A percentile compares a stretch with the other conserved stretches of the same genome.
Evolutionary conservation across 2,329 filamentous ascomycete species (phyloP).

Genomic region (Alternaria metachromatica): DNA sequence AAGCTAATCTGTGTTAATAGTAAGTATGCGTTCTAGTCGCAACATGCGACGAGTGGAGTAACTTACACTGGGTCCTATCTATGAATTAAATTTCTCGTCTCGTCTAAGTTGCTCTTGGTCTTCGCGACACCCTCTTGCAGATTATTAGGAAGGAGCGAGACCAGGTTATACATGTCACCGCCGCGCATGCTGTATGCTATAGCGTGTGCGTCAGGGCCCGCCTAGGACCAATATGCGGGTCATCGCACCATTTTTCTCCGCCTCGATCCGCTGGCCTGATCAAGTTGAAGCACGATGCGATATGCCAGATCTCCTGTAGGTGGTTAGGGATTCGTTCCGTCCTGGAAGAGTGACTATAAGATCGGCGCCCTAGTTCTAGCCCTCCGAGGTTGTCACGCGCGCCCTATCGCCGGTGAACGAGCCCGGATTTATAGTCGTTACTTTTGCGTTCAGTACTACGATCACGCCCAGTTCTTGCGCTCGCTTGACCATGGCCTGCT

Average conservation of each 20-base stretch:
- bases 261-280: constrained; percentile 60
- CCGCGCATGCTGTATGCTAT: constrained; percentile 68
- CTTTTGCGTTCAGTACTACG: constrained; percentile 58
- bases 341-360: constrained; percentile 57
- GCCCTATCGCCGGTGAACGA: constrained; percentile 40
- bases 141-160: constrained; percentile 70
- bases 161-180: constrained; percentile 69
- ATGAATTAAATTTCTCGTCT: constrained; percentile 66
- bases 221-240: constrained; percentile 66
- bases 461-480: constrained; percentile 62
- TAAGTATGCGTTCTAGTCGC: constrained; percentile 26
- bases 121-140: constrained; percentile 62
- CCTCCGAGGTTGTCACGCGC: constrained; percentile 51
- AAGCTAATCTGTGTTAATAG: constrained; percentile 21
- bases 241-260: constrained; percentile 61
- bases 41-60: constrained; percentile 41
- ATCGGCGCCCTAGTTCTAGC: constrained; percentile 56
- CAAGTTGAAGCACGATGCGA: constrained; percentile 62
- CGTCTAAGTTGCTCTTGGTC: constrained; percentile 61
- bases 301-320: constrained; percentile 72
- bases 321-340: constrained; percentile 20
- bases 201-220: constrained; percentile 66
- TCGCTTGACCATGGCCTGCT: constrained; percentile 59
- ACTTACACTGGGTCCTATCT: constrained; percentile 67
- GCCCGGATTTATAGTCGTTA: constrained; percentile 57